Base-by-base conservation (phyloP, 1,284 basidiomycete genomes). In the Volvariella surrecta region DNA sequence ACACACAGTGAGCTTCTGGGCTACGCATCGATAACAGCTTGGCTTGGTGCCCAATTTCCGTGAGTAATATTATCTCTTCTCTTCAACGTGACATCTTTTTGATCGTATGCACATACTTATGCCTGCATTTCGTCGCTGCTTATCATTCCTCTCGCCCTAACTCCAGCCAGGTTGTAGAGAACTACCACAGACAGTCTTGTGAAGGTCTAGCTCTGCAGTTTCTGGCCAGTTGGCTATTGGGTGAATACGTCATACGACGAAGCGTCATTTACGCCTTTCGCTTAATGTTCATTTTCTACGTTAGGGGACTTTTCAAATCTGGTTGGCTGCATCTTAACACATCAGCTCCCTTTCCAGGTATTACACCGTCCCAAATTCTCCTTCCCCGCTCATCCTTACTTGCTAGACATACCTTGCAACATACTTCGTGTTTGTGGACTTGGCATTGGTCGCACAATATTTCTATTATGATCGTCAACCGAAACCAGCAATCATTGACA, bases 301-400 rank as follows among this genome's bases (percentile, higher is more conserved):
- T 15, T 48, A 92, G 90, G 93, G 44, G 93, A 96, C 62, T 64
- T 85, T 24, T 91, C 91, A 18, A 96, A 96, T 60, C 71, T 96
- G 31, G 63, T 95, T 52, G 89, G 91, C 10, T 95, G 93, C 61
- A 62, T 96, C 48, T 70, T 97, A 42, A 96, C 93, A 1, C 74
- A 85, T 54, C 93, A 96, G 57, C 73, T 96, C n/a, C 90, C 90
- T 10, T 96, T 97, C 62, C 92, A 94, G 64, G 90, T 89, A 58
- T 54, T 75, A 58, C 43, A 44, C 42, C 28, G 9, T 10, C 28
- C 44, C 21, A 22, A 15, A 51, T 9, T 38, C 34, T 45, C 37
- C 40, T 48, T 46, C 38, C 18, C 32, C 44, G 39, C 45, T 42
- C 42, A 40, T 43, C 49, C 35, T 43, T 28, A 45, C 45, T 19